phyloP scores from a whole-genome alignment of 163 green algal species.

The Smithsoniella earleae region DNA sequence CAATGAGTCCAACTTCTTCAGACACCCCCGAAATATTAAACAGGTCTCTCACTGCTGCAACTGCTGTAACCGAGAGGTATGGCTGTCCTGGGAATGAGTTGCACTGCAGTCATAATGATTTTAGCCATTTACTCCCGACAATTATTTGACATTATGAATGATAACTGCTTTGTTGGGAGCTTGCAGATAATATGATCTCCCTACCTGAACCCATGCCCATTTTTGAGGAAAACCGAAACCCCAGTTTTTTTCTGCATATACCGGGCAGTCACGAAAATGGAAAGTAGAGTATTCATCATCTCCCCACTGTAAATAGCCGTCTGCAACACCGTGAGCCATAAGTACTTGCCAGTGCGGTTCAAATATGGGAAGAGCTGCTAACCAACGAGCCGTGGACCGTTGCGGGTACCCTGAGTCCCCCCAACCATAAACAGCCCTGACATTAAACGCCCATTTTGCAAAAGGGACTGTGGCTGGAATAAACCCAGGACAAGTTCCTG shows the following conservation, averaged over 20 bases:
- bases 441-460: slow-evolving; percentile 67
- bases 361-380: slow-evolving; percentile 82
- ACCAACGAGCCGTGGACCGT: slow-evolving; percentile 79
- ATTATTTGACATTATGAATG: too few species aligned
- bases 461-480: slow-evolving; percentile 50
- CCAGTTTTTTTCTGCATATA: slow-evolving; percentile 98
- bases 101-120: too few species aligned
- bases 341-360: slow-evolving; percentile 96
- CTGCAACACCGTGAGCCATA: slow-evolving; percentile 79
- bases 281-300: slow-evolving; percentile 59
- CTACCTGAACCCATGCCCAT: slow-evolving; percentile 85
- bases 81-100: slow-evolving; percentile 39
- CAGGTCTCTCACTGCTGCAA: slow-evolving; percentile 2
- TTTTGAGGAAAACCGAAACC: slow-evolving; percentile 82
- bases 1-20: slow-evolving; percentile 83
- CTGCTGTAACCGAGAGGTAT: slow-evolving; percentile 8
- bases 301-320: slow-evolving; percentile 81
- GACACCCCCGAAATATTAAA: slow-evolving; percentile 43
- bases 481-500: slow-evolving; percentile 36
- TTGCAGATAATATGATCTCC: too few species aligned
- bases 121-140: too few species aligned
- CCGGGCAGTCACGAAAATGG: slow-evolving; percentile 57
- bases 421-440: slow-evolving; percentile 69
- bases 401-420: slow-evolving; percentile 50
- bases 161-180: too few species aligned